Evolutionary conservation across 805 yeast genomes (phyloP).

Genomic region (Clavispora carvajalis): DNA sequence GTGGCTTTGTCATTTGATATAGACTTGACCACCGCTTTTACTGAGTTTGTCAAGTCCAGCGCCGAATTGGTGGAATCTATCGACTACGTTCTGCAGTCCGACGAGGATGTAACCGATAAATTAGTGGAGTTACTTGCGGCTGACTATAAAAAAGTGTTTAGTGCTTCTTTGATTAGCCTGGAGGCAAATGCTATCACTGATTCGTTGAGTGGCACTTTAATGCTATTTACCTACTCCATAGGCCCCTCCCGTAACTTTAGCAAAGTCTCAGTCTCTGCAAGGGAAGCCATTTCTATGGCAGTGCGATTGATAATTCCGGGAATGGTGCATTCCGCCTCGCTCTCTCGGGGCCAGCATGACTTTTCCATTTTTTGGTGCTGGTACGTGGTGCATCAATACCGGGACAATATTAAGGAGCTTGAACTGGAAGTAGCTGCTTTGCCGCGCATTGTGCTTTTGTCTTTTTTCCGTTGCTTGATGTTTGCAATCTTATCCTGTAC

Average conservation of each 20-base stretch:
- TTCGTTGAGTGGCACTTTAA: slow-evolving; percentile 23
- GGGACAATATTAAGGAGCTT: slow-evolving; percentile 11
- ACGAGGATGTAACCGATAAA: slow-evolving; percentile 28
- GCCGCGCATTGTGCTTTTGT: slow-evolving; percentile 24
- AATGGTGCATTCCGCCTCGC: slow-evolving; percentile 23
- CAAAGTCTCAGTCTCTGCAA: slow-evolving; percentile 7
- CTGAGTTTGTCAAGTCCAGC: slow-evolving; percentile 31
- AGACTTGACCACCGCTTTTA: slow-evolving; percentile 41
- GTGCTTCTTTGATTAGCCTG: slow-evolving; percentile 20
- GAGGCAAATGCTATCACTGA: slow-evolving; percentile 25
- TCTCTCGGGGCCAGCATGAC: slow-evolving; percentile 21
- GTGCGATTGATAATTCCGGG: slow-evolving; percentile 33
- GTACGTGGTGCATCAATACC: slow-evolving; percentile 25
- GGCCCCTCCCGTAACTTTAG: slow-evolving; percentile 3
- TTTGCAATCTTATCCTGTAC: slow-evolving; percentile 10
- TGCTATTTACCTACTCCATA: slow-evolving; percentile 12
- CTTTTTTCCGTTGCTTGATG: slow-evolving; percentile 29
- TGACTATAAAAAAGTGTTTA: slow-evolving; percentile 36
- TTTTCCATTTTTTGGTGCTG: slow-evolving; percentile 33
- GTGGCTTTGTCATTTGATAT: slow-evolving; percentile 65
- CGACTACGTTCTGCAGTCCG: slow-evolving; percentile 8
- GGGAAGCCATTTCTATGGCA: slow-evolving; percentile 16
- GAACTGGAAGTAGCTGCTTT: slow-evolving; percentile 27
- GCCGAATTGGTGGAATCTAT: slow-evolving; percentile 32
- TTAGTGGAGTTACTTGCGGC: slow-evolving; percentile 37